phyloP scores from a whole-genome alignment of 306 rosid species.

The Prunus kanzakura region DNA sequence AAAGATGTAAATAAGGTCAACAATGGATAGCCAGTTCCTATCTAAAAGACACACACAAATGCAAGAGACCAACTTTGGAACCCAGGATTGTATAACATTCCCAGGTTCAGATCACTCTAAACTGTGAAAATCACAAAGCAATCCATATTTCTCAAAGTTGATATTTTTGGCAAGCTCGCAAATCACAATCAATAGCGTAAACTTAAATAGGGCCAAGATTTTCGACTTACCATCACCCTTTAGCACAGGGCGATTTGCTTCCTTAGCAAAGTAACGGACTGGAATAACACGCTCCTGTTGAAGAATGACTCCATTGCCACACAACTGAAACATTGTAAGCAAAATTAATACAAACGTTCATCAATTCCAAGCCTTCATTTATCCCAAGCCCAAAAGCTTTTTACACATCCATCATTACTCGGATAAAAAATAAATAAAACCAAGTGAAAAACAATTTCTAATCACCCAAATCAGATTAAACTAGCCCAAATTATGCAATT shows the following conservation, averaged over 20 bases:
- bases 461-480: background rate
- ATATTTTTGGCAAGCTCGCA: background rate
- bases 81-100: background rate
- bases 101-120: background rate
- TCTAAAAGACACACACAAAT: background rate
- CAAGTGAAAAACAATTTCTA: background rate
- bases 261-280: slow-evolving; percentile 75
- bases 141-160: background rate
- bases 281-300: slow-evolving; percentile 66
- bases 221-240: slow-evolving; percentile 85
- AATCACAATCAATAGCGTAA: background rate
- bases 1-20: background rate
- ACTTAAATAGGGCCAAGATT: background rate
- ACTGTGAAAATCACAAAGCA: background rate
- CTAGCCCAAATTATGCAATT: background rate
- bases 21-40: background rate
- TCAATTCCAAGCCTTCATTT: background rate
- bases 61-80: background rate
- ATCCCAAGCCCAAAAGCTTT: background rate
- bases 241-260: slow-evolving; percentile 55
- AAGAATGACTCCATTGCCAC: slow-evolving; percentile 53
- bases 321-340: slow-evolving; percentile 40
- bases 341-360: background rate
- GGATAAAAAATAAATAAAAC: background rate
- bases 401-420: background rate